phyloP scores from a whole-genome alignment of 2,329 filamentous ascomycete species.

The Cercospora citrullina region DNA sequence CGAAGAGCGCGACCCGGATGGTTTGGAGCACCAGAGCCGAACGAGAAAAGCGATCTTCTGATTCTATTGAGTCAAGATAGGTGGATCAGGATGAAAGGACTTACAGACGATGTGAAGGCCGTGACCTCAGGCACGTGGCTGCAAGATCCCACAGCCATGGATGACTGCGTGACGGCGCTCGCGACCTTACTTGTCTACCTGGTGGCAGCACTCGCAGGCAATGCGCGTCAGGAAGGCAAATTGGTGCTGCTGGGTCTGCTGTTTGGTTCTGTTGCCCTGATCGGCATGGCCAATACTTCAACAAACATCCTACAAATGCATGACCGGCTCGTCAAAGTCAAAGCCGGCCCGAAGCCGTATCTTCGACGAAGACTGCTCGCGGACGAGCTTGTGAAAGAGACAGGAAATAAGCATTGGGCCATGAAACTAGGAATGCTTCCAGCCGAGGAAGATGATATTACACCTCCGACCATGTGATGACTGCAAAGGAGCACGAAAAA shows the following conservation, averaged over 20 bases:
- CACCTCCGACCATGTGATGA: constrained; percentile 21
- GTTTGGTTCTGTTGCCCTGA: constrained; percentile 51
- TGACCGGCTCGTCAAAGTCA: constrained; percentile 44
- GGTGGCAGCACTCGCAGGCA: constrained; percentile 57
- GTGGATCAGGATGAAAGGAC: constrained; percentile 56
- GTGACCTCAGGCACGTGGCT: constrained; percentile 61
- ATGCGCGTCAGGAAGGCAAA: constrained; percentile 56
- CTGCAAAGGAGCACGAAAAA: not conserved
- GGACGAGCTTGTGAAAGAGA: constrained; percentile 42
- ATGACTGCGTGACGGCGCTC: constrained; percentile 55
- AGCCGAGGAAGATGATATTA: constrained; percentile 14
- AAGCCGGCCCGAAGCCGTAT: constrained; percentile 36
- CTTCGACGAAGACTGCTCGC: constrained; percentile 41
- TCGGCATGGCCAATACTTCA: constrained; percentile 10
- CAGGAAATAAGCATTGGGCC: constrained; percentile 42
- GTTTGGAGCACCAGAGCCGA: constrained; percentile 37
- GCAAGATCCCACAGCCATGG: constrained; percentile 51
- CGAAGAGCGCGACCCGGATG: constrained; percentile 46
- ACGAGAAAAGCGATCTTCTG: constrained; percentile 49
- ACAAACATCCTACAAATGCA: constrained; percentile 17
- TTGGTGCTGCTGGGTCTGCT: constrained; percentile 55
- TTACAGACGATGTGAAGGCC: constrained; percentile 58
- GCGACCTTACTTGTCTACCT: constrained; percentile 59
- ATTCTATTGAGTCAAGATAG: constrained; percentile 56
- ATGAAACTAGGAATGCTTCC: constrained; percentile 41